These are phyloP conservation scores for Boletus rufocinnamomeus DNA, from an alignment of 768 basidiomycete genomes.

Conservation along the genomic window DNA sequence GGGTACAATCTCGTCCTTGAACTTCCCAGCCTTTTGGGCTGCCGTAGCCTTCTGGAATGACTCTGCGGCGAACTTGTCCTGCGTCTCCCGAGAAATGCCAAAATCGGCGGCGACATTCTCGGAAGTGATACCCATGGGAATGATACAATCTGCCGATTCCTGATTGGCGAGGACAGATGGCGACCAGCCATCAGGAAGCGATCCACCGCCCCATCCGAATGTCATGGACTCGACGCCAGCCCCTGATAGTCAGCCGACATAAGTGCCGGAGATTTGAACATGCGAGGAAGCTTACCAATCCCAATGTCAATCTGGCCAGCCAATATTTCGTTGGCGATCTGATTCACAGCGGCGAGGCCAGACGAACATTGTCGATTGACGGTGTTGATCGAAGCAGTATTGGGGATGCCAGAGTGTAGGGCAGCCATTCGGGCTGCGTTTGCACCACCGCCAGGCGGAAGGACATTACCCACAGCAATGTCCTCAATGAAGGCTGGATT, in stretches of 20 bases:
- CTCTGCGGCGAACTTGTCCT: constrained; percentile 82
- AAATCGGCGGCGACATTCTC: constrained; percentile 87
- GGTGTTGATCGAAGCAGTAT: constrained; percentile 72
- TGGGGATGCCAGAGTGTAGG: constrained; percentile 82
- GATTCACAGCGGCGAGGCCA: constrained; percentile 78
- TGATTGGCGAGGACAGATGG: constrained; percentile 64
- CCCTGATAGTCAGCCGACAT: constrained; percentile 42
- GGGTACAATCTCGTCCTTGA: constrained; percentile 83
- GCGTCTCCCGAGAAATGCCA: constrained; percentile 67
- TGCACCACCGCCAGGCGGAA: constrained; percentile 85
- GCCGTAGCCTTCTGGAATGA: constrained; percentile 85
- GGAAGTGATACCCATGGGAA: constrained; percentile 94
- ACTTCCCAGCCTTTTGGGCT: constrained; percentile 79
- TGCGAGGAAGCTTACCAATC: constrained; percentile 57
- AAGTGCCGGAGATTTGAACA: background rate
- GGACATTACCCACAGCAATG: constrained; percentile 84
- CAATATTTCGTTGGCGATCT: constrained; percentile 79
- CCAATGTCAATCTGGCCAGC: constrained; percentile 86
- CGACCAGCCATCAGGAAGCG: constrained; percentile 59
- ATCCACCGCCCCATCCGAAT: constrained; percentile 62
- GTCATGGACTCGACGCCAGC: constrained; percentile 94
- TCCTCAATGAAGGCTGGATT: constrained; percentile 85
- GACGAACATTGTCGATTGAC: constrained; percentile 92
- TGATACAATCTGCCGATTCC: constrained; percentile 77
- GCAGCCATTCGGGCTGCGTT: constrained; percentile 83